Evolutionary conservation across 2,329 filamentous ascomycete genomes (phyloP).

Genomic region (Phoma sp.): DNA sequence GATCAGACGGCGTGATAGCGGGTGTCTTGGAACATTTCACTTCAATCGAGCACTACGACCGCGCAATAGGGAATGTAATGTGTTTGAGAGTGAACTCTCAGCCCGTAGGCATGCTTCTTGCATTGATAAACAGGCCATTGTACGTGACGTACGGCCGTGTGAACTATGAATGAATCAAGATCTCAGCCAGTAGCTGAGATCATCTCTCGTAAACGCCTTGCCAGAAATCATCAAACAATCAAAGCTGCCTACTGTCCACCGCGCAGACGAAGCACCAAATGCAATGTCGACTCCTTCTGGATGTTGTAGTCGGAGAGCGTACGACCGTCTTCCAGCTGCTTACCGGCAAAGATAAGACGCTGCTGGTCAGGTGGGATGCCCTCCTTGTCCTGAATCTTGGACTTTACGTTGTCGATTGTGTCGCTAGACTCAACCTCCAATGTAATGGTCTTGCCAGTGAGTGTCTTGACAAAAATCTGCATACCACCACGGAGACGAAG

Average conservation of each 20-base stretch:
- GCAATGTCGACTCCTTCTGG: slow-evolving; percentile 74
- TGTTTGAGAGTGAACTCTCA: slow-evolving; percentile 35
- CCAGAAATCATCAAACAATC: slow-evolving; percentile 30
- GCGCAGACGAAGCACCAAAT: slow-evolving; percentile 69
- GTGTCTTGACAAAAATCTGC: slow-evolving; percentile 65
- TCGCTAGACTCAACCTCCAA: slow-evolving; percentile 88
- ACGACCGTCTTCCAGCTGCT: slow-evolving; percentile 91
- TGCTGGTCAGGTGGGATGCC: slow-evolving; percentile 95
- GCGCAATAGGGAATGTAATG: not conserved
- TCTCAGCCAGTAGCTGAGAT: slow-evolving; percentile 29
- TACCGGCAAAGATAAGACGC: slow-evolving; percentile 90
- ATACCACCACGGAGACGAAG: slow-evolving; percentile 86
- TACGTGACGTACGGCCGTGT: slow-evolving; percentile 23
- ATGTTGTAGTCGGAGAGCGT: slow-evolving; percentile 97
- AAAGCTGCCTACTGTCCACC: slow-evolving; percentile 57
- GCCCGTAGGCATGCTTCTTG: slow-evolving; percentile 43
- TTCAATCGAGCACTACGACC: not conserved
- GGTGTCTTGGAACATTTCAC: not conserved
- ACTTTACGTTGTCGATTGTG: slow-evolving; percentile 94
- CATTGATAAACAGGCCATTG: slow-evolving; percentile 35
- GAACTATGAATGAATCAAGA: slow-evolving; percentile 41
- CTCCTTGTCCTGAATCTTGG: slow-evolving; percentile 79
- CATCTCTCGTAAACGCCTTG: slow-evolving; percentile 42
- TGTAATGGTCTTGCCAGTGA: slow-evolving; percentile 90
- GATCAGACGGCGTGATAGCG: not conserved